Percentiles rank a stretch among this genome's conserved stretches.
Evolutionary conservation across 2,329 filamentous ascomycete species (phyloP).

Genomic region (Claviceps citrina): DNA sequence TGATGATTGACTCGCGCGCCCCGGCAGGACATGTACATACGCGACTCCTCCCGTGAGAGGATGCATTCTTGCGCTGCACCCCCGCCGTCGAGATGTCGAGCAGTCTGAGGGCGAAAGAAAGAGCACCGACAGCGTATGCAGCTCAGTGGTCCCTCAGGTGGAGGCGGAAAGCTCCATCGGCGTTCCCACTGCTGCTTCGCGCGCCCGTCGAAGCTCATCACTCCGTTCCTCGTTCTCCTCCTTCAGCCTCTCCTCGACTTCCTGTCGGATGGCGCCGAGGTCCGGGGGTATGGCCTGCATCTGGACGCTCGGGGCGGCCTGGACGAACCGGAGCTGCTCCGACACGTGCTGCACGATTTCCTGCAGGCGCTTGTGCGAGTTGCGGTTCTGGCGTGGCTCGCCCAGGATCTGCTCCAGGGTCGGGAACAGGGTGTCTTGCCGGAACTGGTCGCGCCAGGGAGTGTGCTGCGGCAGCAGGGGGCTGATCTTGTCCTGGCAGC

Average conservation of each 20-base stretch:
- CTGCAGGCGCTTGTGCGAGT: slow-evolving; percentile 58
- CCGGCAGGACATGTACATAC: no score
- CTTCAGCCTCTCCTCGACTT: slow-evolving; percentile 51
- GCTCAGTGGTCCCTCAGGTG: no score
- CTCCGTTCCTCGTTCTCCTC: slow-evolving; percentile 48
- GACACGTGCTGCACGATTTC: slow-evolving; percentile 64
- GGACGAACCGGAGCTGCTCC: slow-evolving; percentile 75
- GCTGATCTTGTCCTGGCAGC: slow-evolving; percentile 52
- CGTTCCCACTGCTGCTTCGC: slow-evolving; percentile 42
- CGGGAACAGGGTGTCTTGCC: slow-evolving; percentile 75
- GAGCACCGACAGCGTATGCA: no score
- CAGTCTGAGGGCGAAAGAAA: no score
- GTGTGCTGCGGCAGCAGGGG: slow-evolving; percentile 64
- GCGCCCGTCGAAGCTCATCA: slow-evolving; percentile 33
- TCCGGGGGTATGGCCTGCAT: slow-evolving; percentile 68
- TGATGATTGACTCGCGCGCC: no score
- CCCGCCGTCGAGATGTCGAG: no score
- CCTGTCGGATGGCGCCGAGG: slow-evolving; percentile 49
- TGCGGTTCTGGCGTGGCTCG: slow-evolving; percentile 61
- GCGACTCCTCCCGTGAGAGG: no score
- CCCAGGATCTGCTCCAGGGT: slow-evolving; percentile 57
- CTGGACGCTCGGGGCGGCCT: slow-evolving; percentile 75
- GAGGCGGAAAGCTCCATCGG: slow-evolving; percentile 47
- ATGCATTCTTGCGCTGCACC: no score
- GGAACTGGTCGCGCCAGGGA: slow-evolving; percentile 78